Evolutionary conservation across 345 rosid species (phyloP), one percentile per base, ranked within the genome.

Genomic region (Citropsis articulata): DNA sequence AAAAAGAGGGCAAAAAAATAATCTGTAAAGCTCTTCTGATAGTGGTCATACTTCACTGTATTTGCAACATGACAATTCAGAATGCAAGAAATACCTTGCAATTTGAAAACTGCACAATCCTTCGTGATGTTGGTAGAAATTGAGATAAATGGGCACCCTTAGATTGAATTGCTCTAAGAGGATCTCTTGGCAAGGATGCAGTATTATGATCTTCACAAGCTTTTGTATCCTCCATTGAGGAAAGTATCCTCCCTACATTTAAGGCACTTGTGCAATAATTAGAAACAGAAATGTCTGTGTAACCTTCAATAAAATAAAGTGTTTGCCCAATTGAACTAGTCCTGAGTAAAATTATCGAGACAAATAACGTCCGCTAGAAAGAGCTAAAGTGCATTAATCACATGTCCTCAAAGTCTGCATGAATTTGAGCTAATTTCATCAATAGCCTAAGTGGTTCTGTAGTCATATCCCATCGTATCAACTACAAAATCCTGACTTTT

Each of bases 51-150:
- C 35, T 74, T 45, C 13, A 36, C 61, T 48, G 24, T 24, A 45
- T 62, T 70, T 9, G 22, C 9, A 79, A 56, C 21, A 28, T 30
- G 9, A 68, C 59, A 75, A 8, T 31, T 50, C 48, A 62, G 40
- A 68, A 31, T 56, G 36, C 40, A 79, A 27, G 25, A 31, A 25
- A 61, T 84, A 93, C 99, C 99, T 92, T 87, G 69, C 92, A 98
- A 89, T 89, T 95, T n/a, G 98, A 95, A 79, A 95, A 95, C 66
- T 95, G 98, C 78, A 95, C 98, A 78, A 95, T 95, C 73, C 98
- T 85, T 65, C 89, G 86, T n/a, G 98, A 95, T 77, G 98, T 95
- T 57, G 98, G 98, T 57, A 95, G 91, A 81, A 95, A 95, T 78
- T 91, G 98, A 13, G 98, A 89, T 50, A 89, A 57, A 55, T 87